phyloP scores from a whole-genome alignment of 2,329 filamentous ascomycete genomes.

The Esteya vermicola region DNA sequence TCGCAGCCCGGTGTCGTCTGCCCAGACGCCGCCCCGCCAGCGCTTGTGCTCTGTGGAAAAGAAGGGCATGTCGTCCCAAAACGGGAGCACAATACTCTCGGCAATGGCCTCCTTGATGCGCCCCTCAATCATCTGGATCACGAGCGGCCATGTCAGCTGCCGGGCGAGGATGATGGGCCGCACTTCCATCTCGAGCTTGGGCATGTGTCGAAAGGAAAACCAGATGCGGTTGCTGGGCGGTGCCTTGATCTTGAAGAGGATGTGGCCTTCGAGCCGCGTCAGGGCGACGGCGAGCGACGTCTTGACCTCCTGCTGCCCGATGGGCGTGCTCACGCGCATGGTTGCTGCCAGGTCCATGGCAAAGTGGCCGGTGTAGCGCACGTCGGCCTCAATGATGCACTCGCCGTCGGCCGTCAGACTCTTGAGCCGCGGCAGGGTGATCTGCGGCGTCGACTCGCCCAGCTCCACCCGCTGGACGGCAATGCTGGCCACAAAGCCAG shows the following conservation, averaged over 20 bases:
- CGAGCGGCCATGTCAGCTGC: conserved; percentile 88
- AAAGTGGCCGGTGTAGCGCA: conserved; percentile 82
- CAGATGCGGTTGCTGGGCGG: conserved; percentile 93
- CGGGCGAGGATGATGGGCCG: conserved; percentile 91
- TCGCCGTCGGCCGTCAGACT: conserved; percentile 89
- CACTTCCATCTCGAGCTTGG: conserved; percentile 85
- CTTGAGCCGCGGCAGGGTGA: conserved; percentile 77
- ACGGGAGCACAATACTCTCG: conserved; percentile 80
- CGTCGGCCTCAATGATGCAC: conserved; percentile 70
- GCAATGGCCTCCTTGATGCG: conserved; percentile 87
- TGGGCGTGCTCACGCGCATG: conserved; percentile 77
- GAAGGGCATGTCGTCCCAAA: conserved; percentile 95
- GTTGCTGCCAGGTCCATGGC: conserved; percentile 84
- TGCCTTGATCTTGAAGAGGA: conserved; percentile 78
- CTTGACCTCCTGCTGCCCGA: conserved; percentile 86
- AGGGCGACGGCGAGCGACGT: conserved; percentile 75
- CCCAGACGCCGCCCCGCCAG: conserved; percentile 76
- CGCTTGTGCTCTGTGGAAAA: conserved; percentile 63
- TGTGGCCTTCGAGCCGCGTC: conserved; percentile 72
- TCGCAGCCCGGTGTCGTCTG: conserved; percentile 33
- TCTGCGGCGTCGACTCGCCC: conserved; percentile 72
- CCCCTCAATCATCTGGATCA: conserved; percentile 86
- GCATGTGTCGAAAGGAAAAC: conserved; percentile 88
- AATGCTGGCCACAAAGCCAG: conserved; percentile 76
- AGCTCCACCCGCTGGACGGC: conserved; percentile 72